These are phyloP conservation scores for Boletus pseudo-olivaceus DNA, from an alignment of 768 basidiomycete species.

Conservation along the genomic window DNA sequence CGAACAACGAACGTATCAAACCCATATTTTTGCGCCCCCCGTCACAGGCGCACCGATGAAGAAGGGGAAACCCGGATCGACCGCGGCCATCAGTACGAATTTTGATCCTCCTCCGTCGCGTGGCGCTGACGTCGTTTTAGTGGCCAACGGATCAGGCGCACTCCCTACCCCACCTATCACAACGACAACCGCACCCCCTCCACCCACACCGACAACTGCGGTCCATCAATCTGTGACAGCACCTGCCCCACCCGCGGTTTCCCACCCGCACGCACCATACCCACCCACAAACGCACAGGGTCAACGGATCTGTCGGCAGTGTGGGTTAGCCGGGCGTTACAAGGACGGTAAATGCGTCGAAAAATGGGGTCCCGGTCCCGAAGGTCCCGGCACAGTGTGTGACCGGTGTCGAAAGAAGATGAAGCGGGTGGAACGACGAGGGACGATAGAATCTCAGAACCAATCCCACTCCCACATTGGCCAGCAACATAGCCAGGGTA, in stretches of 20 bases:
- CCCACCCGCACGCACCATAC: constrained; percentile 18
- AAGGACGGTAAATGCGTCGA: constrained; percentile 85
- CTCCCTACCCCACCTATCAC: constrained; percentile 19
- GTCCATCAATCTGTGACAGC: constrained; percentile 6
- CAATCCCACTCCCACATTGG: constrained; percentile 18
- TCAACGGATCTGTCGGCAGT: constrained; percentile 75
- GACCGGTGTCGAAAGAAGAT: constrained; percentile 86
- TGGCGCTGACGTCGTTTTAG: constrained; percentile 14
- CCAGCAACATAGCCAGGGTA: constrained; percentile 7
- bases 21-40: constrained; percentile 69
- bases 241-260: neutral
- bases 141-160: constrained; percentile 18
- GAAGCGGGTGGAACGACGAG: constrained; percentile 77
- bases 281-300: constrained; percentile 52
- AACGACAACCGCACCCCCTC: constrained; percentile 7
- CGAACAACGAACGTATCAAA: constrained; percentile 49
- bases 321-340: constrained; percentile 69
- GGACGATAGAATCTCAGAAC: constrained; percentile 51
- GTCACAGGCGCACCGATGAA: constrained; percentile 72
- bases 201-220: constrained; percentile 12
- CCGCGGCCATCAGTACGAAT: constrained; percentile 23
- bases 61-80: constrained; percentile 47
- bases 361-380: constrained; percentile 84
- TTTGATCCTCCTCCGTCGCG: neutral
- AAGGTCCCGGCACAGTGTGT: constrained; percentile 81